Evolutionary conservation across 2,329 filamentous ascomycete genomes (phyloP).

Genomic region (Monilinia aucupariae): DNA sequence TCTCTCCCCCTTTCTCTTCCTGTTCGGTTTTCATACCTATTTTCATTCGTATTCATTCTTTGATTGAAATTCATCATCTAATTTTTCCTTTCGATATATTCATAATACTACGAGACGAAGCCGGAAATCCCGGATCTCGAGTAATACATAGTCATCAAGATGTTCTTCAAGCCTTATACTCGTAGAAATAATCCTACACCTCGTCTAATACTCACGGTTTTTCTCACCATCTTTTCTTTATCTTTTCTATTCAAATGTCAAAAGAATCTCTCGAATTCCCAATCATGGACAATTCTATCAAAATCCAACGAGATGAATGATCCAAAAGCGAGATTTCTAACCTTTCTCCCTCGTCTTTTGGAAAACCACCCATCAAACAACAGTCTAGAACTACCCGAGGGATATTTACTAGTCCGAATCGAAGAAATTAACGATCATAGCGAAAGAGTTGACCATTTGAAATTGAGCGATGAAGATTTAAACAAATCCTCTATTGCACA

Average conservation of each 20-base stretch:
- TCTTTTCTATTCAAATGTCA: conserved; percentile 9
- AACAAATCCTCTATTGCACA: conserved; percentile 3
- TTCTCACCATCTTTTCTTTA: conserved; percentile 1
- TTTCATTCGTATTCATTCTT: not conserved
- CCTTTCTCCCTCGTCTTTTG: conserved; percentile 3
- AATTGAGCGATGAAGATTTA: conserved; percentile 5
- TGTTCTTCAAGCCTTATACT: conserved; percentile 8
- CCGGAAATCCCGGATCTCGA: not conserved
- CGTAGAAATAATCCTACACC: not conserved
- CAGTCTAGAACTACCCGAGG: conserved; percentile 7
- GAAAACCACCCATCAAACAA: not conserved
- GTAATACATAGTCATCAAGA: not conserved
- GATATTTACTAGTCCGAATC: conserved; percentile 1
- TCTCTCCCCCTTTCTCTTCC: too few relatives aligned
- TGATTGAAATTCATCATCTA: not conserved
- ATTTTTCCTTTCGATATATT: not conserved
- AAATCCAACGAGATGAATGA: not conserved
- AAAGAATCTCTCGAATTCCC: conserved; percentile 7
- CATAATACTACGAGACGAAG: not conserved
- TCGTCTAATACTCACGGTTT: not conserved
- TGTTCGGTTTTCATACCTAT: not conserved
- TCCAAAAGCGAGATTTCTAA: not conserved
- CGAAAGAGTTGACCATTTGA: conserved; percentile 5
- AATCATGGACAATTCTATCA: conserved; percentile 8
- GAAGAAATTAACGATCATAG: conserved; percentile 5